Evolutionary conservation across 306 rosid species (phyloP), one percentile per base, ranked within the genome.

Genomic region (Abrus precatorius): DNA sequence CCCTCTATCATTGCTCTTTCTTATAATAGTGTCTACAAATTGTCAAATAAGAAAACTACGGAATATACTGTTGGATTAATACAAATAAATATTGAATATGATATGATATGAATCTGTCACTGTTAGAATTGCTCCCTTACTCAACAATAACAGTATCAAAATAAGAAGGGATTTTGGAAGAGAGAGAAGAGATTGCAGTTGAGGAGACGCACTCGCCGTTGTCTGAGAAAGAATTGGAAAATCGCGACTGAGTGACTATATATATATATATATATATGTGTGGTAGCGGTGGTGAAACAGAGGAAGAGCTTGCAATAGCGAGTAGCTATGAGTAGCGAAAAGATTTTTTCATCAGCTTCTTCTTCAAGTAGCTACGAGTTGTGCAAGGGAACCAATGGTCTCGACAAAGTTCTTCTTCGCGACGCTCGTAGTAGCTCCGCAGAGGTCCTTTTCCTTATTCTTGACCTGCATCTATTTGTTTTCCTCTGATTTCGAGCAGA

Each of bases 351-450:
- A 7, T 9, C 83, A 7, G 12, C 75, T 55, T 36, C 83, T 1
- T 52, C 55, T 27, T 68, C 48, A 10, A 44, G 85, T 27, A 64
- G 40, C 60, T 43, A 91, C 86, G 88, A 89, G 88, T 47, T 78
- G 59, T 38, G 72, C 79, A 91, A 86, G 60, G 97, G 92, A 83
- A 3, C 75, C 85, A 89, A 89, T 88, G 96, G 93, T 76, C 86
- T 86, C 75, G 86, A 89, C 49, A 89, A 89, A 83, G 67, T 89
- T 67, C 76, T 91, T 13, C 87, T 83, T 49, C 84, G 86, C 66
- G 71, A 89, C 3, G 65, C 88, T 0, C 84, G 86, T 47, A 90
- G 92, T 7, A 36, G 79, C 78, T 84, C 90, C 64, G 87, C 86
- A 3, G 90, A 89, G 90, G 92, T 75, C 4, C 9, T 29, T 5